Conservation (phyloP, 495 filamentous ascomycete species). For the Pyrenopolyporus hunteri region DNA sequence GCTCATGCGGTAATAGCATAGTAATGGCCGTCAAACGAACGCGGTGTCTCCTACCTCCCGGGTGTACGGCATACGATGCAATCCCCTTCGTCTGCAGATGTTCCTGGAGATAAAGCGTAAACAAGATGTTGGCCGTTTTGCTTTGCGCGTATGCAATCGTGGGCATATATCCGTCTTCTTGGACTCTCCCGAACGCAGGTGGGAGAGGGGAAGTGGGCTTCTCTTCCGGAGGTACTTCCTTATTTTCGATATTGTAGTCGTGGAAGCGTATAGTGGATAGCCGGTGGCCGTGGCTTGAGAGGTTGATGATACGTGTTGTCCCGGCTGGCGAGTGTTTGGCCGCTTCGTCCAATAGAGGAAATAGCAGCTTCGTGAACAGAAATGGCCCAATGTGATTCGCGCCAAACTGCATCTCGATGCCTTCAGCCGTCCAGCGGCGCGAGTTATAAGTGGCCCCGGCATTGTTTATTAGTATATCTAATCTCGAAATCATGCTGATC, state of each 20-base stretch:
- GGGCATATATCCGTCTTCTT: slow-evolving; percentile 59
- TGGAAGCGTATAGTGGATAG: slow-evolving; percentile 60
- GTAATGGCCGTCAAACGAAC: not conserved
- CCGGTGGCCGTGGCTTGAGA: slow-evolving; percentile 58
- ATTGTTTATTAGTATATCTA: slow-evolving; percentile 66
- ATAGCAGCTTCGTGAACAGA: slow-evolving; percentile 62
- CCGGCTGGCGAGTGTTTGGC: slow-evolving; percentile 42
- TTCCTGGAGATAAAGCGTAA: slow-evolving; percentile 55
- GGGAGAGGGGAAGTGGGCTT: slow-evolving; percentile 41
- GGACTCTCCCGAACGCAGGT: slow-evolving; percentile 42
- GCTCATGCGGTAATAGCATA: no score
- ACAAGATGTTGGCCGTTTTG: slow-evolving; percentile 68
- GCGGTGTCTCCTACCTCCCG: slow-evolving; percentile 46
- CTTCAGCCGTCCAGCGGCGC: slow-evolving; percentile 45
- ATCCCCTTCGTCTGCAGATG: slow-evolving; percentile 45
- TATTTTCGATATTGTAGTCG: slow-evolving; percentile 61
- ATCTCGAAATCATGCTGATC: slow-evolving; percentile 42
- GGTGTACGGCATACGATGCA: slow-evolving; percentile 53
- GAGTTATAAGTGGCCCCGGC: slow-evolving; percentile 51
- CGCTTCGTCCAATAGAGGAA: slow-evolving; percentile 52
- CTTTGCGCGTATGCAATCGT: slow-evolving; percentile 62
- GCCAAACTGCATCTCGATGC: slow-evolving; percentile 63
- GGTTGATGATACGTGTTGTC: slow-evolving; percentile 50
- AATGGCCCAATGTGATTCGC: slow-evolving; percentile 67
- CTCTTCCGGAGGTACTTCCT: slow-evolving; percentile 47